Base-by-base conservation (phyloP, 2,329 filamentous ascomycete genomes). In the Didymella glomerata region DNA sequence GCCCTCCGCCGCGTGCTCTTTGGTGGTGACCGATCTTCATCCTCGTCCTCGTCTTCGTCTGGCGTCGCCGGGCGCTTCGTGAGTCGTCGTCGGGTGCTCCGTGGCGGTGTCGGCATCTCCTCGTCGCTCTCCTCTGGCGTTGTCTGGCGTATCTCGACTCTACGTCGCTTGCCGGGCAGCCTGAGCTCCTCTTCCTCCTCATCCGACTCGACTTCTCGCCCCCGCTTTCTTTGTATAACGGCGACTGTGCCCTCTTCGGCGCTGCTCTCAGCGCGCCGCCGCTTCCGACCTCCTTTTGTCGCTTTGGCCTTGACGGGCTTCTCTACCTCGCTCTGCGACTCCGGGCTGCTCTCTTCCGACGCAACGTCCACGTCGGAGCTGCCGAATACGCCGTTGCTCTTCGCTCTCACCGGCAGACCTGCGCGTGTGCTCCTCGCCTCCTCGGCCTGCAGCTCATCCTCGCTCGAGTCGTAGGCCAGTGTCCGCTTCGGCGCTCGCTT, bases 311-410 rank as follows among this genome's bases (percentile, higher is more conserved):
- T 48, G 3, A 54, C 47, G 5, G 63, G 34, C 22, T 50, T 14
- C 47, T 64, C 48, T n/a, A 25, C 47, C 34, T 66, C 59, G 14
- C 62, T 59, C 40, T 68, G 61, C 7, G 62, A 53, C 22, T 53
- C 64, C 2, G 59, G 50, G 9, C 61, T 62, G 30, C 45, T 57
- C 28, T 30, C 41, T 20, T 47, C 41, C 9, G 9, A 11, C 32
- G 40, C 56, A 24, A 41, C 44, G 10, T 64, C 61, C 13, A 54
- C 36, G 30, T 69, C 64, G 6, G 67, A 69, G 48, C 65, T 70
- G 9, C 65, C 66, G 50, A 74, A 72, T 63, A 72, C 71, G 34
- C 67, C 69, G 24, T 64, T 55, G 18, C 58, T 58, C 30, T 55
- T 64, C 14, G 47, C 55, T 24, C 48, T 41, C 7, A 62, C 56